phyloP scores from a whole-genome alignment of 495 filamentous ascomycete genomes.

The Aspergillus avenaceus region DNA sequence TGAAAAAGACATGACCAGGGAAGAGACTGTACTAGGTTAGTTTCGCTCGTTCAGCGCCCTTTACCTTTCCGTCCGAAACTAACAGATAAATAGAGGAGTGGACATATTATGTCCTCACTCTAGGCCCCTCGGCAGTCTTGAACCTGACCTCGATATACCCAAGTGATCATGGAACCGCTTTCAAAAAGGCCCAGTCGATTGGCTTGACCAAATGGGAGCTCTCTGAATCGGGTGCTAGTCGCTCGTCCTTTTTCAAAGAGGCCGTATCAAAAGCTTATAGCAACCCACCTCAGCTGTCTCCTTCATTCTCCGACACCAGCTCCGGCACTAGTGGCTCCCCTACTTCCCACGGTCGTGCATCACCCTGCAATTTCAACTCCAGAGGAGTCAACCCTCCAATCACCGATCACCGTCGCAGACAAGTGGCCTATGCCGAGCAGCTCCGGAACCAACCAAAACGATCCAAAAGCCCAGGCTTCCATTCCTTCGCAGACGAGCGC shows the following conservation, averaged over 20 bases:
- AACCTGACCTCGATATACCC: conserved; percentile 46
- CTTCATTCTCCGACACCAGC: not conserved
- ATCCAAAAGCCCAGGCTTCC: conserved; percentile 27
- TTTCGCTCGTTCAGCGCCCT: not conserved
- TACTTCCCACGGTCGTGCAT: not conserved
- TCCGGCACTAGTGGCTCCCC: conserved; percentile 10
- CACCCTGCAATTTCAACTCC: conserved; percentile 1
- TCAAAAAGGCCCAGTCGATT: conserved; percentile 47
- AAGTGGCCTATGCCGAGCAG: conserved; percentile 35
- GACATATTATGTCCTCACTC: conserved; percentile 56
- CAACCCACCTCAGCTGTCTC: too few relatives aligned
- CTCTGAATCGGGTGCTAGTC: conserved; percentile 39
- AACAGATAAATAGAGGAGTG: conserved; percentile 55
- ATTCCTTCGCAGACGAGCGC: conserved; percentile 36
- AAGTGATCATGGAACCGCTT: conserved; percentile 43
- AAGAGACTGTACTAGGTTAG: conserved; percentile 54
- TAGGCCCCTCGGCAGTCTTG: conserved; percentile 55
- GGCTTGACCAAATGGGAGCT: conserved; percentile 56
- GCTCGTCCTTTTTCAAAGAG: conserved; percentile 61
- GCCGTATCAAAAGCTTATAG: conserved; percentile 58
- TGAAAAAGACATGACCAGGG: conserved; percentile 45
- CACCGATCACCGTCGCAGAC: conserved; percentile 29
- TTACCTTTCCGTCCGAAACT: conserved; percentile 13
- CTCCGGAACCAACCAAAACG: conserved; percentile 31
- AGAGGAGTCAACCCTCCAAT: not conserved